phyloP scores from a whole-genome alignment of 2,329 filamentous ascomycete genomes.

The Aspergillus quadricinctus region DNA sequence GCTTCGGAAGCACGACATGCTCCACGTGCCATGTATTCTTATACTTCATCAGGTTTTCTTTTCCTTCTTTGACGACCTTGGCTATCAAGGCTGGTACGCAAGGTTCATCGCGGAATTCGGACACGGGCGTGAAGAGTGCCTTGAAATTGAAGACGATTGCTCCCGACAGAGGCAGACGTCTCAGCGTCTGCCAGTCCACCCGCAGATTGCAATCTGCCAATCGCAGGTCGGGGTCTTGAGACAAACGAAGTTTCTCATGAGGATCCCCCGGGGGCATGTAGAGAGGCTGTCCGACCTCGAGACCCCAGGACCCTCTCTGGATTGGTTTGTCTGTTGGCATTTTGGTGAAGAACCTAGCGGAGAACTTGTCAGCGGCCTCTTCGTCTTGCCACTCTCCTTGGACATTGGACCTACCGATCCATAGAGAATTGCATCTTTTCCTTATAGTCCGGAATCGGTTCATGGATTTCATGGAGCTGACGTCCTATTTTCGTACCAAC shows the following conservation, averaged over 20 bases:
- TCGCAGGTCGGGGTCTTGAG: slow-evolving; percentile 55
- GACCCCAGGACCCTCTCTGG: slow-evolving; percentile 78
- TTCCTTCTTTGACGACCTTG: slow-evolving; percentile 67
- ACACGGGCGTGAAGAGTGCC: slow-evolving; percentile 71
- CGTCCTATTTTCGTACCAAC: slow-evolving; percentile 68
- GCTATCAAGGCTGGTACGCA: slow-evolving; percentile 65
- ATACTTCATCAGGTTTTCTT: slow-evolving; percentile 68
- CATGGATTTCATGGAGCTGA: slow-evolving; percentile 67
- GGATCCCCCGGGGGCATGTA: slow-evolving; percentile 68
- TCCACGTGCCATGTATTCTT: slow-evolving; percentile 79
- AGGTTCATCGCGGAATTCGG: slow-evolving; percentile 66
- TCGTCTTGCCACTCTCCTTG: background rate
- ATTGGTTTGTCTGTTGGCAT: slow-evolving; percentile 71
- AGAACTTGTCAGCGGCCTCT: background rate
- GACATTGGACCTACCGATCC: slow-evolving; percentile 58
- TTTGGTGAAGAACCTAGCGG: slow-evolving; percentile 69
- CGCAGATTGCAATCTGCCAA: slow-evolving; percentile 62
- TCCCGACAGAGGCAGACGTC: slow-evolving; percentile 70
- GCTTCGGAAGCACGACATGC: slow-evolving; percentile 62
- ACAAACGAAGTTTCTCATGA: slow-evolving; percentile 56
- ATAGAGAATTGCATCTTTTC: slow-evolving; percentile 86
- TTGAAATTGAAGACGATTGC: slow-evolving; percentile 86
- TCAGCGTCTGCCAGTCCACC: slow-evolving; percentile 84
- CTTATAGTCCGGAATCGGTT: slow-evolving; percentile 73
- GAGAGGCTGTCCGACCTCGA: slow-evolving; percentile 70